Base-by-base conservation (phyloP, 2,329 filamentous ascomycete species). In the Monosporascus sp. region DNA sequence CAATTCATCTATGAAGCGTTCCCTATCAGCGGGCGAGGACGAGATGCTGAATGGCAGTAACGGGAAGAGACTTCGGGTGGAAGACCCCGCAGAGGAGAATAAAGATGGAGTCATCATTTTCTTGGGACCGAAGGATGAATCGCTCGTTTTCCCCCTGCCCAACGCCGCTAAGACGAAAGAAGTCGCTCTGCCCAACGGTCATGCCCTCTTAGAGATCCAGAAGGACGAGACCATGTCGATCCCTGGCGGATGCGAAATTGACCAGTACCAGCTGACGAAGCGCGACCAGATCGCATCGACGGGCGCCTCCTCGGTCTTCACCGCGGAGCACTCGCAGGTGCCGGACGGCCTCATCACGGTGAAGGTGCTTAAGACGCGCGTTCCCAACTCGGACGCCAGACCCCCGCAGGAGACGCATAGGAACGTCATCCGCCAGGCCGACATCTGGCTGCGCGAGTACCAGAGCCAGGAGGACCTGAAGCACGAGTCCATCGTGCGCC, bases 401-500 rank as follows among this genome's bases (percentile, higher is more conserved):
- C 74, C 43, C 22, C 22, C 77, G 2, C 73, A 76, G 44, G 74
- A 80, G 20, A 73, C 74, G 50, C 80, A 81, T 61, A 74, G 75
- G 52, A 80, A 78, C 54, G 76, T 83, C 44, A 82, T 84, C 58
- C 77, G 76, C 1, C 81, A 84, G 62, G 80, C 81, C 43, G 78
- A 84, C 60, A 78, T 80, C 63, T 84, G 81, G 80, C 67, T 81
- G 56, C 78, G 80, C 57, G 81, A 84, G 62, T 78, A 78, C 57
- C 74, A 77, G 60, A 79, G 74, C 60, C 81, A 84, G 57, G 76
- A 79, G 58, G 74, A 77, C 55, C 67, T 84, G 48, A 69, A 77
- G 55, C 80, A 84, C 65, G 71, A 79, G 55, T 82, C 78, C 50
- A 84, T 84, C 55, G 80, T 83, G 53, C 75, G 75, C 22, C 72